Evolutionary conservation across 495 filamentous ascomycete genomes (phyloP).

Genomic region (Neurospora tetrasperma): DNA sequence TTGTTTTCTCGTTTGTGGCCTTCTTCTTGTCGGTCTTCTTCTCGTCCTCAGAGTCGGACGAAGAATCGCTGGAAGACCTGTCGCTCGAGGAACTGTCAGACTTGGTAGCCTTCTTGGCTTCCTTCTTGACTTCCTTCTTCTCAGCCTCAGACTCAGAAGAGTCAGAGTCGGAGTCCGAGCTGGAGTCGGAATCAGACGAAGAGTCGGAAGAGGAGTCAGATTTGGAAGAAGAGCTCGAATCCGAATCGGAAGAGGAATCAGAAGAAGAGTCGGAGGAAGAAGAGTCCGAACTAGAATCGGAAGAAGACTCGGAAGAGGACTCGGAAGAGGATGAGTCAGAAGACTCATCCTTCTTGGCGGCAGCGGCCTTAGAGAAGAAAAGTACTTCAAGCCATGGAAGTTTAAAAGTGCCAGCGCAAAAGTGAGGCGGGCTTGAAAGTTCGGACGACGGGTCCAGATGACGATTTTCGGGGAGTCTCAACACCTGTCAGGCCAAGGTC

Average conservation of each 20-base stretch:
- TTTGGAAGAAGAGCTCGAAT: constrained; percentile 25
- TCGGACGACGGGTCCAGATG: not conserved
- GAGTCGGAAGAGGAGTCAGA: constrained; percentile 23
- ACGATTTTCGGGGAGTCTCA: not conserved
- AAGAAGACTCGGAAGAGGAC: constrained; percentile 27
- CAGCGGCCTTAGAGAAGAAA: not conserved
- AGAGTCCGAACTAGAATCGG: constrained; percentile 26
- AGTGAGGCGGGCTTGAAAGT: not conserved
- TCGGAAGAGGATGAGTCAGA: constrained; percentile 19
- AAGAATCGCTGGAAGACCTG: constrained; percentile 3
- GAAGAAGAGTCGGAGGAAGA: constrained; percentile 25
- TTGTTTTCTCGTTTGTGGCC: no score
- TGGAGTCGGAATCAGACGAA: constrained; percentile 38
- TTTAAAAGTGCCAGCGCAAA: not conserved
- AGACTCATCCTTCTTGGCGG: constrained; percentile 20
- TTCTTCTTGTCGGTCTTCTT: constrained; percentile 21
- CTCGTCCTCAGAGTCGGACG: constrained; percentile 28
- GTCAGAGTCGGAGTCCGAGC: constrained; percentile 24
- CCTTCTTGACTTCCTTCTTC: constrained; percentile 1
- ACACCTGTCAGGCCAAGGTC: not conserved
- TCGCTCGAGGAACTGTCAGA: constrained; percentile 27
- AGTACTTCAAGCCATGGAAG: no score
- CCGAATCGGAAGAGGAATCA: no score
- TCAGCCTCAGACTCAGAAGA: constrained; percentile 25
- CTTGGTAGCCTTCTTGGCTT: constrained; percentile 4